phyloP scores from a whole-genome alignment of 1,139 yeast species.

The Magnusiomyces suaveolens region DNA sequence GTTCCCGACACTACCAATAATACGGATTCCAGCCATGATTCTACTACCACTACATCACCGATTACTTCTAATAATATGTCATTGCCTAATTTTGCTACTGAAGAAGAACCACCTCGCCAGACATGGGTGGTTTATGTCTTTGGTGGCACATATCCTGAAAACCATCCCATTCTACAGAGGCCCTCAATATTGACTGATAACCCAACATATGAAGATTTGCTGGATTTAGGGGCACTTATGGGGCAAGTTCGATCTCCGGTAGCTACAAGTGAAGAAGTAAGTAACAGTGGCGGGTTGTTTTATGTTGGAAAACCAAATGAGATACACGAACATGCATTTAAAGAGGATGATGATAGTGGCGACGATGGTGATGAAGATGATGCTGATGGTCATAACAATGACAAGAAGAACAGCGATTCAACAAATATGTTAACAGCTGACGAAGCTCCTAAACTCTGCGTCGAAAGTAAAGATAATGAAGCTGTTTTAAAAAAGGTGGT shows the following conservation, averaged over 20 bases:
- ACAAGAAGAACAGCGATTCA: too few species aligned
- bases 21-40: not conserved
- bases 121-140: conserved; percentile 46
- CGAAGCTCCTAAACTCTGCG: too few species aligned
- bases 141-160: conserved; percentile 40
- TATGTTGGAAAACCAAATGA: conserved; percentile 17
- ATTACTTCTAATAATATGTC: not conserved
- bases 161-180: conserved; percentile 41
- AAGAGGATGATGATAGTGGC: conserved; percentile 9
- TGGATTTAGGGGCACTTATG: conserved; percentile 37
- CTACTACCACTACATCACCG: not conserved
- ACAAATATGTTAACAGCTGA: too few species aligned
- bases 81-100: not conserved
- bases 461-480: too few species aligned
- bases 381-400: not conserved
- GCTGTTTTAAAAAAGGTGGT: too few species aligned
- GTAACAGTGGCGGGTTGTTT: conserved; percentile 33
- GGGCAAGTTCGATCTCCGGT: conserved; percentile 41
- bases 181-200: conserved; percentile 40
- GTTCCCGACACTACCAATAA: not conserved
- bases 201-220: conserved; percentile 43
- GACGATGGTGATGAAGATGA: conserved; percentile 16
- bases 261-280: conserved; percentile 36
- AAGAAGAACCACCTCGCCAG: not conserved
- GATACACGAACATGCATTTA: conserved; percentile 10